Evolutionary conservation across 75 land plant species (phyloP).

Genomic region (Pinus taeda): DNA sequence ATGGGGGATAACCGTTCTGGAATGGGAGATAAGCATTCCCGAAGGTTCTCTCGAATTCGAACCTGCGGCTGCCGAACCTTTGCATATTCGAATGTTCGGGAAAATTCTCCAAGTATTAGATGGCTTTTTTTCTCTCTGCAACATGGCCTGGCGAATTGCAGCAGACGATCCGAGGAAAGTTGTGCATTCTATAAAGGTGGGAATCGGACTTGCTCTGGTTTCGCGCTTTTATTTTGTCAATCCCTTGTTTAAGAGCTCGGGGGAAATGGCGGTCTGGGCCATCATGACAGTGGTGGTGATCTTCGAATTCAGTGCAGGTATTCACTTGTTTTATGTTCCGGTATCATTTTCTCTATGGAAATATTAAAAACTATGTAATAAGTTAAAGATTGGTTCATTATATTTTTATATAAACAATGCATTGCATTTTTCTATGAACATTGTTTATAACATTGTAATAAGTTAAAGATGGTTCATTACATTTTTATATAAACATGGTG

Average conservation of each 20-base stretch:
- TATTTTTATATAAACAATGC: too few species aligned
- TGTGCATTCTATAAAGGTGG: conserved; percentile 34
- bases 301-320: conserved; percentile 44
- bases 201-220: conserved; percentile 32
- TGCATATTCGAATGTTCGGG: too few species aligned
- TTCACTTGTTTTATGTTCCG: background rate
- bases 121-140: background rate
- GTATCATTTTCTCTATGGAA: too few species aligned
- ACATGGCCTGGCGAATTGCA: background rate
- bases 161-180: conserved; percentile 30
- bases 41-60: too few species aligned
- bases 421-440: too few species aligned
- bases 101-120: too few species aligned
- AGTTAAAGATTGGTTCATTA: too few species aligned
- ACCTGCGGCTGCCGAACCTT: too few species aligned
- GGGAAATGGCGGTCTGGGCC: conserved; percentile 39
- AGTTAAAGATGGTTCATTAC: too few species aligned
- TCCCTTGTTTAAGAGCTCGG: conserved; percentile 19
- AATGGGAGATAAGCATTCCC: background rate
- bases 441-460: too few species aligned
- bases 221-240: conserved; percentile 23
- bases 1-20: background rate
- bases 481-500: too few species aligned
- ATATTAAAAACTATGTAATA: too few species aligned
- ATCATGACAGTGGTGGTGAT: conserved; percentile 47